Base-by-base conservation (phyloP, 164 flowering plant species). In the Aristolochia fimbriata region DNA sequence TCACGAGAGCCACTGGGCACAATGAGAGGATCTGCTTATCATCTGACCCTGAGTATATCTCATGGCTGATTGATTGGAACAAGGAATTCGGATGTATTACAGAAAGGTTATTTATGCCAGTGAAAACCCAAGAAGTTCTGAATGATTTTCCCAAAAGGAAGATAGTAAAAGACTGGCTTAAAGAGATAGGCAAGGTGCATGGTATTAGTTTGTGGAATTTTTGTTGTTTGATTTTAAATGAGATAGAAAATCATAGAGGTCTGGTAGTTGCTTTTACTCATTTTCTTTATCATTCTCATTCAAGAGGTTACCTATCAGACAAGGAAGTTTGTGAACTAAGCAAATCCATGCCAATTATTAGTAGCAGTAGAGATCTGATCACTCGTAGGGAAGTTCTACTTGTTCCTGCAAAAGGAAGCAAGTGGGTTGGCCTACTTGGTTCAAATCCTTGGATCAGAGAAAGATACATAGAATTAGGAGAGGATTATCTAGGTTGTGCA, bases 331-430 rank as follows among this genome's bases (percentile, higher is more conserved):
- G 33, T n/a, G 1, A 17, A 16, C 57, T 82, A 24, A 81, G 81
- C 62, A 16, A 48, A 19, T 33, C 13, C 4, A 68, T 81, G 78
- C 88, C 85, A 7, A 67, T 84, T 5, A 68, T 80, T 2, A 73
- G 78, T 67, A 77, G 59, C 24, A 77, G 80, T 63, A 82, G 82
- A 0, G 9, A 14, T 55, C 73, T 78, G 46, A 60, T 21, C 23
- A 62, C 41, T 16, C 6, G 0, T 1, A 31, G 74, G 51, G 66
- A 50, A 14, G 76, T 75, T 19, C 71, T 86, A 66, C 83, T 82
- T 63, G 85, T 86, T 15, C 86, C 94, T 43, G 82, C 84, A 8
- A 72, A 65, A 46, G 85, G 71, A 47, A 84, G 90, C 64, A 79
- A 74, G 43, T 86, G 90, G 94, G 72, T 69, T 8, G 53, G 51